Base-by-base conservation (phyloP, 352 stramenopile genomes). In the Blastocystis sp. region DNA sequence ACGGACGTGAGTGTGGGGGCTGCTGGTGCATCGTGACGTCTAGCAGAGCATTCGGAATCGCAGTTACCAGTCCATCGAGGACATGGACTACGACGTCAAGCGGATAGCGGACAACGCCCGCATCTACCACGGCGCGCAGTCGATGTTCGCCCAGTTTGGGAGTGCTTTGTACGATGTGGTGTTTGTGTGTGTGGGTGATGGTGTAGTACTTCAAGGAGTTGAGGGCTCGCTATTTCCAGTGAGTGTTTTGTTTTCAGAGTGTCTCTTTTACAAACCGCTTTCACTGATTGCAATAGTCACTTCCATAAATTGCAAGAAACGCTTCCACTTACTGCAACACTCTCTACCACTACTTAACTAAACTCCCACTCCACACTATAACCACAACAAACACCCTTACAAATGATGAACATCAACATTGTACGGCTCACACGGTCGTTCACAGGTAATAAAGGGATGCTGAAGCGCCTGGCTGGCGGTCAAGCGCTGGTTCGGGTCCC, bases 401-500 rank as follows among this genome's bases (percentile, higher is more conserved):
- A 19, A 55, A 55, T 55, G 45, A 16, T 16, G 9, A 55, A 55
- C 16, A 16, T 55, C 45, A 55, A 19, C 6, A 6, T 6, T 21
- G 59, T 88, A 90, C n/a, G n/a, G 29, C 65, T 80, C 31, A 41
- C 62, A 71, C 19, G 26, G 26, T 0, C 31, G 29, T 4, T 71
- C 76, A 21, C 16, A 19, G 19, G 31, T 16, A 24, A 91, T 63
- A 59, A 81, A 98, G 29, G 93, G 92, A 88, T 96, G 94, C 67
- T 93, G 92, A 26, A 96, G 91, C 55, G 94, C 94, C 37, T 96
- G 92, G 77, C 92, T 93, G 2, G 95, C 94, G 13, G 95, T 96
- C 61, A 96, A 91, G 59, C 95, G 94, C 65, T 96, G 92, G 62
- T 94, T 92, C 24, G 95, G 95, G 90, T 98, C 94, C 90, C 96